Conservation (phyloP, 2,329 filamentous ascomycete genomes). For the Colletotrichum eleusines region DNA sequence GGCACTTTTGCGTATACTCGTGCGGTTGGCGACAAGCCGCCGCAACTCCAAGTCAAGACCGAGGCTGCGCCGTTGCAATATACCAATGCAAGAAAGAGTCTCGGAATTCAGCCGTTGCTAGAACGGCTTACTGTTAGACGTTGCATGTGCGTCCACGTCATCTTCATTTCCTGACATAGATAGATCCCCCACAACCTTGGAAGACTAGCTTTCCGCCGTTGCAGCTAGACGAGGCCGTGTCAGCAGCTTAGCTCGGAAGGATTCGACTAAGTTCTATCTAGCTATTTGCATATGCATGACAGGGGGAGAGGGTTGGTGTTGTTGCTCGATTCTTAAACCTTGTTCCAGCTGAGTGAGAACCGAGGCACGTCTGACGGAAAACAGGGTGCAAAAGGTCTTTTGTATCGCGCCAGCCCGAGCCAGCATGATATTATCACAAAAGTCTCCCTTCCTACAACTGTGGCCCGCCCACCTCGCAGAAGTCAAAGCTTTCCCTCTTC, state of each 20-base stretch:
- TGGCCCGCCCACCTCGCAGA: background rate
- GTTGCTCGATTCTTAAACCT: background rate
- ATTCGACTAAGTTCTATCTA: background rate
- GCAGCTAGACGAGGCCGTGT: background rate
- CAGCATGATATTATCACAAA: background rate
- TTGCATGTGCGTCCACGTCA: no score
- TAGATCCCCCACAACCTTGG: background rate
- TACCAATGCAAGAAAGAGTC: no score
- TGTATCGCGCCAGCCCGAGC: background rate
- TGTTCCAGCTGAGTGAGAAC: no score
- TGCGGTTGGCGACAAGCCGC: no score
- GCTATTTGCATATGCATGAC: background rate
- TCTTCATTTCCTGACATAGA: no score
- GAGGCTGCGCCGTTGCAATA: no score
- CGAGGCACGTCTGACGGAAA: background rate
- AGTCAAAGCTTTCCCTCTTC: background rate
- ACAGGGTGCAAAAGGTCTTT: background rate
- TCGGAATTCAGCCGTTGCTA: no score
- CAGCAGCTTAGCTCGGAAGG: background rate
- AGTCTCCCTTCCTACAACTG: background rate
- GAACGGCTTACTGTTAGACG: no score
- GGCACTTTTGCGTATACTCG: no score
- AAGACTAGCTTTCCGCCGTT: background rate
- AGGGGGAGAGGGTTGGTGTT: no score
- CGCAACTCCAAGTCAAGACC: no score